Evolutionary conservation across 768 basidiomycete genomes (phyloP), one percentile per base, ranked within the genome.

Genomic region (Leccinum disarticulatum): DNA sequence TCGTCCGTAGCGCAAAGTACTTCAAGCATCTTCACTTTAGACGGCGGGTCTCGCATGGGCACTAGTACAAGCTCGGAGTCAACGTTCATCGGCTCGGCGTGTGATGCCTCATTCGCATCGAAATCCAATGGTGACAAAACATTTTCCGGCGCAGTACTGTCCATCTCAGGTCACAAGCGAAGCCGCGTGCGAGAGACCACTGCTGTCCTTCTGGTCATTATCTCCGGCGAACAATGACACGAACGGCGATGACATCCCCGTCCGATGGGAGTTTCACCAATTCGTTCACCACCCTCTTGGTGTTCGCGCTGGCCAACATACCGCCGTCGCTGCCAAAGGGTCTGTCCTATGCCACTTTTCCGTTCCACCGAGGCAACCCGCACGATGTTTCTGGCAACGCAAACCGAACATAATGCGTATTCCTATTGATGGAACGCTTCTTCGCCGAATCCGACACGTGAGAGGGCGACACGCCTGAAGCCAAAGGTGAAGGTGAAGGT

Each of bases 1-100:
- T 81, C 77, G 80, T 84, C 57, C 85, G 71, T 46, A 81, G 57
- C 31, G 79, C 81, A 63, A 84, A 87, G 60, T 86, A 84, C 63
- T 81, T 82, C 52, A 87, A 68, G 0, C 28, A 30, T 30, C 28
- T 30, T 30, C 28, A 30, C 28, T 30, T 30, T 30, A 30, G 28
- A 3, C 28, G 28, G 28, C 8, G 28, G 66, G 3, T 65, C 69
- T 15, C 48, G 63, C 41, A 50, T 10, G 22, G 54, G 58, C n/a
- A 55, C 61, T 2, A 30, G 30, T 30, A 51, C 31, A 41, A 1
- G 19, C 43, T 46, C 19, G 43, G 43, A 46, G 43, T 46, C 43
- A 46, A 46, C 43, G 15, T 15, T 15, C 48, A 57, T 62, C 31
- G 60, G 56, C 38, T 68, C 66, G 17, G 14, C 57, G 53, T 35